phyloP scores from a whole-genome alignment of 2,329 filamentous ascomycete genomes.

The Fusarium sororula region DNA sequence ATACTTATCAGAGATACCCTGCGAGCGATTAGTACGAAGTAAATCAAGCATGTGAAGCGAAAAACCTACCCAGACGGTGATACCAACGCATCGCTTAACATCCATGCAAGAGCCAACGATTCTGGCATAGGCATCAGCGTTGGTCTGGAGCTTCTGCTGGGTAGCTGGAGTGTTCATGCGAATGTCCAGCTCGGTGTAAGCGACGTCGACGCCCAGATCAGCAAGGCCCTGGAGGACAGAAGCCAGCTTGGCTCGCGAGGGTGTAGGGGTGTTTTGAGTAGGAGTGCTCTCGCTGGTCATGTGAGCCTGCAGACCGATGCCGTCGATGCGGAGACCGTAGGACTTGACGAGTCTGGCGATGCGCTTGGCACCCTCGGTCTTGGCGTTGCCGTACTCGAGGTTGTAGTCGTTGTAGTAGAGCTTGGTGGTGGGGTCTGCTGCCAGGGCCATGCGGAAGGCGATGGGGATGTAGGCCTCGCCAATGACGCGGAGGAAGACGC shows the following conservation, averaged over 20 bases:
- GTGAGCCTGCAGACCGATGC: constrained; percentile 11
- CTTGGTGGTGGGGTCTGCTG: constrained; percentile 15
- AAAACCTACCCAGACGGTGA: constrained; percentile 17
- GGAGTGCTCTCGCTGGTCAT: constrained; percentile 25
- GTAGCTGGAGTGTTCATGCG: constrained; percentile 11
- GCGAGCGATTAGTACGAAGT: neutral
- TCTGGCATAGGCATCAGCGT: constrained; percentile 3
- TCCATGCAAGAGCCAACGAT: constrained; percentile 19
- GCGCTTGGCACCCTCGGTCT: constrained; percentile 6
- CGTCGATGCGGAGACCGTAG: constrained; percentile 16
- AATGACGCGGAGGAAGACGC: constrained; percentile 6
- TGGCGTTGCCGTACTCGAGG: constrained; percentile 12
- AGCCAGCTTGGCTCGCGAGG: neutral
- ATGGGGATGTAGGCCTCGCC: constrained; percentile 19
- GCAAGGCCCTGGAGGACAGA: neutral
- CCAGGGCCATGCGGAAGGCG: constrained; percentile 15
- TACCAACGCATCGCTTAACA: constrained; percentile 14
- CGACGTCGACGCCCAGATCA: neutral
- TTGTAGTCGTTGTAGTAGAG: constrained; percentile 25
- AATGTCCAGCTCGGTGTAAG: constrained; percentile 11
- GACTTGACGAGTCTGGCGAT: constrained; percentile 12
- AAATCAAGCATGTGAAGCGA: no score
- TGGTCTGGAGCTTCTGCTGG: constrained; percentile 6
- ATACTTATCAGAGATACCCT: constrained; percentile 19
- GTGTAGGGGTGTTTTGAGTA: constrained; percentile 3